Percentiles rank a stretch among this genome's conserved stretches.
Conservation (phyloP, 1,139 yeast genomes). For the Debaryomycetaceae sp. region DNA sequence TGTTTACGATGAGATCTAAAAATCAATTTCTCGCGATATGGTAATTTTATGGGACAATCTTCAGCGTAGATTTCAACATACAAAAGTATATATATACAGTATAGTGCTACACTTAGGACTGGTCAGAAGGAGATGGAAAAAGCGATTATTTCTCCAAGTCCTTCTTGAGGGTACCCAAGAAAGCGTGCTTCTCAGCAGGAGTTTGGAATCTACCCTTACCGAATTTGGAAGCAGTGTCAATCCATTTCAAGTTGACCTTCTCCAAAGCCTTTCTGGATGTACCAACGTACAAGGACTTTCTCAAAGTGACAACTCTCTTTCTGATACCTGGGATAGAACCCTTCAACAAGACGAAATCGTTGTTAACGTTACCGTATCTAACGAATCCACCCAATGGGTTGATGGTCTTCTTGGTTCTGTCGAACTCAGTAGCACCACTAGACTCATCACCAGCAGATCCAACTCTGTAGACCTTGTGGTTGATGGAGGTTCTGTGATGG, state of each 20-base stretch:
- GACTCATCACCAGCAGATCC: slow-evolving; percentile 96
- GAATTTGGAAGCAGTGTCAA: slow-evolving; percentile 99
- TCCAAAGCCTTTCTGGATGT: slow-evolving; percentile 97
- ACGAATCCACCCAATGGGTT: slow-evolving; percentile 99
- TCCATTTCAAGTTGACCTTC: slow-evolving; percentile 97
- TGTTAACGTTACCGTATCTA: slow-evolving; percentile 96
- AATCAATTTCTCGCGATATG: neutral
- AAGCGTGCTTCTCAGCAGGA: slow-evolving; percentile 99
- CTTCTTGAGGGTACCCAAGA: slow-evolving; percentile 99
- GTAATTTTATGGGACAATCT: neutral
- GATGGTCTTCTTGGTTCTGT: slow-evolving; percentile 99
- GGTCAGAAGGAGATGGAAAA: neutral
- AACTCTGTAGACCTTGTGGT: slow-evolving; percentile 99
- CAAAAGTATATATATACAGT: neutral
- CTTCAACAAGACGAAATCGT: slow-evolving; percentile 95
- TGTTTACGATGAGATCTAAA: neutral
- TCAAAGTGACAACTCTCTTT: slow-evolving; percentile 98
- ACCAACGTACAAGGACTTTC: slow-evolving; percentile 98
- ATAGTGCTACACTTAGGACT: neutral
- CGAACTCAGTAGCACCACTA: slow-evolving; percentile 94
- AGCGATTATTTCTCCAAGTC: slow-evolving; percentile 46
- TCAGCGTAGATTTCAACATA: neutral
- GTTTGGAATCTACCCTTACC: slow-evolving; percentile 99
- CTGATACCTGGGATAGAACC: slow-evolving; percentile 99
- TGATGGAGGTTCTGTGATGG: slow-evolving; percentile 99